Evolutionary conservation across 1,284 basidiomycete species (phyloP).

Genomic region (Apiotrichum porosum): DNA sequence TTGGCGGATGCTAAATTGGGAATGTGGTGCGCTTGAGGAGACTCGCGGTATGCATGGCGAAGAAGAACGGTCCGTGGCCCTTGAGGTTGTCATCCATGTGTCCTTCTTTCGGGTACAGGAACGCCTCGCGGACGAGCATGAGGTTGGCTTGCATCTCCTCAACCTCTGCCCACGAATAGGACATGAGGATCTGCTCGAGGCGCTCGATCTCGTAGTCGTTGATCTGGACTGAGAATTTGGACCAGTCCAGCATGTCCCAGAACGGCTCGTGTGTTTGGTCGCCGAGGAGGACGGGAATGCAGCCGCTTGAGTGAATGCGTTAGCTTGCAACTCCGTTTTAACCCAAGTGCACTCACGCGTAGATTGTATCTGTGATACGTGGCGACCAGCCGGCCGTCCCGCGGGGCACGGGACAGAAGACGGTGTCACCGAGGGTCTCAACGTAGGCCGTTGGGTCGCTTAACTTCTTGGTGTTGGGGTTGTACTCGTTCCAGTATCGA

Average conservation of each 20-base stretch:
- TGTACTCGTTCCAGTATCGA: constrained; percentile 7
- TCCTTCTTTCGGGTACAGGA: constrained; percentile 39
- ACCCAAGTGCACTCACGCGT: constrained; percentile 27
- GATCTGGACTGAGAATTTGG: constrained; percentile 41
- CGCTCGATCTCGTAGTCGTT: constrained; percentile 36
- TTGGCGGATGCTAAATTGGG: constrained; percentile 2
- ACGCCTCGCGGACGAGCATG: constrained; percentile 45
- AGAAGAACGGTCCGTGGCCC: constrained; percentile 35
- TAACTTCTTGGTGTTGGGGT: background rate
- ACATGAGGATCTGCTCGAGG: constrained; percentile 37
- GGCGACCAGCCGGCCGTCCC: constrained; percentile 43
- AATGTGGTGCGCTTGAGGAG: constrained; percentile 13
- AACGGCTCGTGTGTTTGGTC: constrained; percentile 43
- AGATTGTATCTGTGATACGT: constrained; percentile 44
- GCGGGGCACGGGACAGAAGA: constrained; percentile 44
- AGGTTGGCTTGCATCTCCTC: constrained; percentile 40
- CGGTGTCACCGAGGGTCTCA: constrained; percentile 36
- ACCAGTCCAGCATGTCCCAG: constrained; percentile 47
- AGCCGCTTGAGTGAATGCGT: constrained; percentile 28
- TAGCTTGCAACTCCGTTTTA: no score
- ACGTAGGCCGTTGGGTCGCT: constrained; percentile 30
- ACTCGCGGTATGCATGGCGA: constrained; percentile 35
- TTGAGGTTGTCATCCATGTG: constrained; percentile 16
- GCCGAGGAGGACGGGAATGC: constrained; percentile 47
- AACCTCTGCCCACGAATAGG: constrained; percentile 31